Percentiles rank a stretch among this genome's conserved stretches.
phyloP scores from a whole-genome alignment of 2,329 filamentous ascomycete species.

The Hymenoscyphus albidus region DNA sequence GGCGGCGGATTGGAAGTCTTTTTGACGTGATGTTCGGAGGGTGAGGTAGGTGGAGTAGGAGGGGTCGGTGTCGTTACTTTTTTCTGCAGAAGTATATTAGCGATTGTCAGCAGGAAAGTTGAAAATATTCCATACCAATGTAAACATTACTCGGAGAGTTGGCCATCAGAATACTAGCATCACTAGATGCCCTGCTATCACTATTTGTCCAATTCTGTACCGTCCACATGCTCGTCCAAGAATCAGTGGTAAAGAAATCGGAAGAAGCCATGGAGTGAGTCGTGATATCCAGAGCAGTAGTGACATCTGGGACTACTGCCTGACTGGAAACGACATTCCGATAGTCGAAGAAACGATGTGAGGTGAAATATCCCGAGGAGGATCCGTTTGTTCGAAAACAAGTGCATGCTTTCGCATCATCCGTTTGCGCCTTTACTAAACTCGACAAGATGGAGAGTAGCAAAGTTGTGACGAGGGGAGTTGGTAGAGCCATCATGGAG shows the following conservation, averaged over 20 bases:
- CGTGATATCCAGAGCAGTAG: slow-evolving; percentile 17
- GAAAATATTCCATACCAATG: slow-evolving; percentile 23
- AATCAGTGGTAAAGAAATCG: slow-evolving; percentile 23
- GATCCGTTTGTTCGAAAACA: slow-evolving; percentile 31
- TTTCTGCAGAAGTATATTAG: slow-evolving; percentile 18
- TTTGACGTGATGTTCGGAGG: slow-evolving; percentile 30
- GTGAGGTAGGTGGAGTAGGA: slow-evolving; percentile 31
- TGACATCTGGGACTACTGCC: slow-evolving; percentile 17
- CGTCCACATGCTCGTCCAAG: slow-evolving; percentile 30
- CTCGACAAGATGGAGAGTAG: slow-evolving; percentile 20
- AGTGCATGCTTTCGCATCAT: slow-evolving; percentile 28
- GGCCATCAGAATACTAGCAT: slow-evolving; percentile 27
- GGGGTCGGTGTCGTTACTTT: slow-evolving; percentile 19
- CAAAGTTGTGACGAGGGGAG: slow-evolving; percentile 14
- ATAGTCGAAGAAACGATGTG: slow-evolving; percentile 32
- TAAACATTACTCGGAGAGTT: slow-evolving; percentile 33
- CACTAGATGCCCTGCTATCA: slow-evolving; percentile 18
- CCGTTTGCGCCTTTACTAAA: slow-evolving; percentile 22
- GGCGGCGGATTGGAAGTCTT: slow-evolving; percentile 30
- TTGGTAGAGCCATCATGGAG: slow-evolving; percentile 21
- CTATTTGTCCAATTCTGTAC: slow-evolving; percentile 33
- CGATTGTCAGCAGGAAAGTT: not conserved
- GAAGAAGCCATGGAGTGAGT: slow-evolving; percentile 23
- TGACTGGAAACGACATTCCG: slow-evolving; percentile 21
- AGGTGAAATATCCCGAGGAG: slow-evolving; percentile 29